Evolutionary conservation across 2,329 filamentous ascomycete genomes (phyloP).

Genomic region (Neonectria neomacrospora): DNA sequence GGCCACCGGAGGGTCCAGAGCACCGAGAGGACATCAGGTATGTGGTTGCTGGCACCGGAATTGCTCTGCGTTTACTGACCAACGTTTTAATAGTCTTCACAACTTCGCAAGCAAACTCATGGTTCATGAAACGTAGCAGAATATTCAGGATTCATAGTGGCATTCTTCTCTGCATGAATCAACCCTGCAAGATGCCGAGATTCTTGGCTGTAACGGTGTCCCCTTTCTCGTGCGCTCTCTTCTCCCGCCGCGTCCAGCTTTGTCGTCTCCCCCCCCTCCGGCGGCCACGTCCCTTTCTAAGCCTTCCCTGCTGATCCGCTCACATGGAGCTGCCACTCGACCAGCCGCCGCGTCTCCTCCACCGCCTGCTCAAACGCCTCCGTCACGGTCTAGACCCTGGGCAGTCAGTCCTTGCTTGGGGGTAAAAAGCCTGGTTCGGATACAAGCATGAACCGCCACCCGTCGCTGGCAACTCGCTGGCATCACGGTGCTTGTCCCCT

Average conservation of each 20-base stretch:
- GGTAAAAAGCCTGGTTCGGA: background rate
- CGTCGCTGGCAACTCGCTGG: no score
- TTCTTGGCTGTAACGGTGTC: no score
- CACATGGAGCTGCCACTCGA: constrained; percentile 28
- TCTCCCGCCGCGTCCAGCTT: no score
- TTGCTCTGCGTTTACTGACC: background rate
- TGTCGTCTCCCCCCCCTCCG: no score
- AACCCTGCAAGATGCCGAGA: background rate
- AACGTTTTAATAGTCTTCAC: constrained; percentile 22
- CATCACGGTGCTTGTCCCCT: background rate
- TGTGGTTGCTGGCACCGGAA: background rate
- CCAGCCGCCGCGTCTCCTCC: constrained; percentile 36
- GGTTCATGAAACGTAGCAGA: background rate
- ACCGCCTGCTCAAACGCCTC: constrained; percentile 50
- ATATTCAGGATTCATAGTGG: background rate
- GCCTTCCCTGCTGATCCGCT: constrained; percentile 25
- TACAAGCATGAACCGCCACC: background rate
- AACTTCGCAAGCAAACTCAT: constrained; percentile 21
- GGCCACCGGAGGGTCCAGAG: background rate
- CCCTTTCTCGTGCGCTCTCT: no score
- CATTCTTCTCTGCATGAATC: background rate
- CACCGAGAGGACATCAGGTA: constrained; percentile 30
- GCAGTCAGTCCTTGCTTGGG: constrained; percentile 22
- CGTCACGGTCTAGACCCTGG: constrained; percentile 11
- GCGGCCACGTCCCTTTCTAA: background rate